Percentiles rank a stretch among this genome's conserved stretches.
Evolutionary conservation across 2,329 filamentous ascomycete species (phyloP).

Genomic region (Colletotrichum cuscutae): DNA sequence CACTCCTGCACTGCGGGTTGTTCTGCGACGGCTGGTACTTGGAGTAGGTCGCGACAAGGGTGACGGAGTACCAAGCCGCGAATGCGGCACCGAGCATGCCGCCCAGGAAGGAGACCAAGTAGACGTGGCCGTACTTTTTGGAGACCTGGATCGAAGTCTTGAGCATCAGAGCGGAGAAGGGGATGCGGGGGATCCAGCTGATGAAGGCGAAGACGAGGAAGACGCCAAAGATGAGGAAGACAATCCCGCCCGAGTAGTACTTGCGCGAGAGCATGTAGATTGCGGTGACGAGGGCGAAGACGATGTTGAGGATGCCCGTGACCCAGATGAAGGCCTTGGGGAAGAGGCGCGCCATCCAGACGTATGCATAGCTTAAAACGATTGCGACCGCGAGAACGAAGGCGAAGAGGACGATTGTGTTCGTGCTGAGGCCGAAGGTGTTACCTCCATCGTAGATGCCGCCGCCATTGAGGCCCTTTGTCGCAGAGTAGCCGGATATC

Average conservation of each 20-base stretch:
- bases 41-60: constrained; percentile 86
- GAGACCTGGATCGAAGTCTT: constrained; percentile 87
- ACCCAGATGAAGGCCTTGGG: constrained; percentile 95
- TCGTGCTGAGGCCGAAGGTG: constrained; percentile 77
- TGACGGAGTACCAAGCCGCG: constrained; percentile 87
- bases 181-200: constrained; percentile 89
- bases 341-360: constrained; percentile 79
- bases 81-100: constrained; percentile 81
- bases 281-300: constrained; percentile 85
- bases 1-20: constrained; percentile 65
- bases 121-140: constrained; percentile 86
- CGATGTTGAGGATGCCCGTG: constrained; percentile 88
- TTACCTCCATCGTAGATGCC: constrained; percentile 79
- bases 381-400: constrained; percentile 81
- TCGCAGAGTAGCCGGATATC: constrained; percentile 77
- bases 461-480: constrained; percentile 71
- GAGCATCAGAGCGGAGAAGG: constrained; percentile 91
- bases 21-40: constrained; percentile 75
- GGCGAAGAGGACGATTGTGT: constrained; percentile 86
- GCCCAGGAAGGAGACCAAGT: constrained; percentile 84
- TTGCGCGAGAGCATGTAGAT: constrained; percentile 83
- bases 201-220: constrained; percentile 87
- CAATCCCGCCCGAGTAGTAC: constrained; percentile 86
- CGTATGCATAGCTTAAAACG: constrained; percentile 80
- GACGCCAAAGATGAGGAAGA: constrained; percentile 84